Evolutionary conservation across 2,329 filamentous ascomycete species (phyloP).

Genomic region (Trichoderma asperellum): DNA sequence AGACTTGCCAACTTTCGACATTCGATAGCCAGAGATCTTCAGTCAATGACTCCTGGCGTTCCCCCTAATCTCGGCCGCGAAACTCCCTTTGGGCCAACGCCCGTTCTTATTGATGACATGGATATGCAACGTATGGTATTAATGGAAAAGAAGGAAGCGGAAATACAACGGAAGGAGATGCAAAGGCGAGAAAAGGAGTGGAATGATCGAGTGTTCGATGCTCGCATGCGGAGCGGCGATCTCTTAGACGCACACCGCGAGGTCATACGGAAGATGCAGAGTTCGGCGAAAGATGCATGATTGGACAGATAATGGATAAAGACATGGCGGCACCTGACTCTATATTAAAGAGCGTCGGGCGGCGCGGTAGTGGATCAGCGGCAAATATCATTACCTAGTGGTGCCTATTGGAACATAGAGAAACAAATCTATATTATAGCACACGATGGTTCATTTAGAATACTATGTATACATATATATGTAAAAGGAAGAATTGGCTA

Average conservation of each 20-base stretch:
- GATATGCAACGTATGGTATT: conserved; percentile 60
- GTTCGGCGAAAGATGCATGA: conserved; percentile 43
- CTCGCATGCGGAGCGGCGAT: conserved; percentile 74
- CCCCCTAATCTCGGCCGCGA: conserved; percentile 43
- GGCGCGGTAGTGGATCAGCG: background rate
- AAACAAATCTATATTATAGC: background rate
- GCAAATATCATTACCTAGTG: background rate
- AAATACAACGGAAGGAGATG: conserved; percentile 62
- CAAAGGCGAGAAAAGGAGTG: conserved; percentile 61
- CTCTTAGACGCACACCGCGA: conserved; percentile 78
- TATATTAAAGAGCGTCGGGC: background rate
- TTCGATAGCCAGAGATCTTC: conserved; percentile 66
- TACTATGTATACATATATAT: background rate
- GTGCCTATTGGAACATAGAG: background rate
- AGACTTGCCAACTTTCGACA: conserved; percentile 70
- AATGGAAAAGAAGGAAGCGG: conserved; percentile 65
- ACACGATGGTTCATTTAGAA: background rate
- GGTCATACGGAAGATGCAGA: conserved; percentile 79
- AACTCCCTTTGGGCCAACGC: conserved; percentile 44
- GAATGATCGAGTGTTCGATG: conserved; percentile 67
- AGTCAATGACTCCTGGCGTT: conserved; percentile 45
- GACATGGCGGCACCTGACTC: conserved; percentile 8
- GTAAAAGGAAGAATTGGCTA: background rate
- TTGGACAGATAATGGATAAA: background rate
- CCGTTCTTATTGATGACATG: conserved; percentile 45